Conservation (phyloP, 202 grass and related monocot species). For the Setaria italica region DNA sequence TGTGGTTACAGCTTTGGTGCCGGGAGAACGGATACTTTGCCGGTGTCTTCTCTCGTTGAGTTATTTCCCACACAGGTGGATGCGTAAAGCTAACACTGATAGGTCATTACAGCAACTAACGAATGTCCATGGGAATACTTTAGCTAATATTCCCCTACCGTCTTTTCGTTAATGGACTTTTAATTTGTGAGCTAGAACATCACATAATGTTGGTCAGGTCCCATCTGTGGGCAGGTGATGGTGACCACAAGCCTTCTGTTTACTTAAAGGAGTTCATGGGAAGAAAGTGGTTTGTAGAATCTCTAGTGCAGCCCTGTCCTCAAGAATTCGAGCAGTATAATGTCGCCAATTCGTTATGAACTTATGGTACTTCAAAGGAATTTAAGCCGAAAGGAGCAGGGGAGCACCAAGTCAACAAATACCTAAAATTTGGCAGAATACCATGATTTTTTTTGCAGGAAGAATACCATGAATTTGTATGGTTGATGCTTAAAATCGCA, state of each 20-base stretch:
- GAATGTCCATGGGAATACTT: constrained; percentile 26
- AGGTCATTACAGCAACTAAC: constrained; percentile 2
- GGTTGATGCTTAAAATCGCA: neutral
- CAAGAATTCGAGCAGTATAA: neutral
- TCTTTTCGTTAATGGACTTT: neutral
- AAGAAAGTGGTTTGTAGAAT: neutral
- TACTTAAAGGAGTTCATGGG: neutral
- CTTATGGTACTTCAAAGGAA: neutral
- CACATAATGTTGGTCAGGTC: neutral
- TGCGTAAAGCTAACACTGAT: neutral
- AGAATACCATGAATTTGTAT: neutral
- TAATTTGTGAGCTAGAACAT: constrained; percentile 35
- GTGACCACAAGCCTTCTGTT: constrained; percentile 1
- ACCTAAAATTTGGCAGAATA: constrained; percentile 39
- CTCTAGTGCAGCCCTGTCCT: neutral
- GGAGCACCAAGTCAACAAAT: neutral
- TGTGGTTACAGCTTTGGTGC: neutral
- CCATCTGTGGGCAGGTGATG: neutral
- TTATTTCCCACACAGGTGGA: neutral
- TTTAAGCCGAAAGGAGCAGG: neutral
- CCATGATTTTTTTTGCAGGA: neutral
- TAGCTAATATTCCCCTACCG: neutral
- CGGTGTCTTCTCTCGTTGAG: neutral
- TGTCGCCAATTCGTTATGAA: neutral
- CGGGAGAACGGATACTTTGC: constrained; percentile 16